phyloP scores from a whole-genome alignment of 306 rosid species.

The Arachis hypogaea region DNA sequence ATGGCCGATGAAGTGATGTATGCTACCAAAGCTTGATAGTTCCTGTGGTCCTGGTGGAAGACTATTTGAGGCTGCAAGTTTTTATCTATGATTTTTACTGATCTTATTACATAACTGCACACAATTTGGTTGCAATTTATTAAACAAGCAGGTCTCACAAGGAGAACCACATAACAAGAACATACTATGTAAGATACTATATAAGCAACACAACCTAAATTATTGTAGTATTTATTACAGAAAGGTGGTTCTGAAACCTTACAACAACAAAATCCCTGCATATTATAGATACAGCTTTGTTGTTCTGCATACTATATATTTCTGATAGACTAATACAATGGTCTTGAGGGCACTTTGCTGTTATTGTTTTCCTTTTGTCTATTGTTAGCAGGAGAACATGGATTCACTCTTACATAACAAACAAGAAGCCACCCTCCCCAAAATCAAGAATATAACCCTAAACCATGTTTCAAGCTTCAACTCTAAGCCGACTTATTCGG shows the following conservation, averaged over 20 bases:
- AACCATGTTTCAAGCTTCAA: background rate
- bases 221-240: background rate
- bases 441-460: background rate
- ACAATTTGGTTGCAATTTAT: conserved; percentile 11
- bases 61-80: background rate
- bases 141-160: background rate
- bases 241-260: conserved; percentile 19
- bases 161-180: conserved; percentile 8
- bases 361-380: conserved; percentile 15
- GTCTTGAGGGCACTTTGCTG: conserved; percentile 20
- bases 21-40: conserved; percentile 40
- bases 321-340: background rate
- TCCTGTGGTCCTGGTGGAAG: conserved; percentile 42
- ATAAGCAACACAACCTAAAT: background rate
- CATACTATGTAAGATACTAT: background rate
- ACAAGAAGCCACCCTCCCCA: conserved; percentile 26
- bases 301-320: conserved; percentile 8
- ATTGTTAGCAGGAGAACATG: conserved; percentile 51
- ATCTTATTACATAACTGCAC: background rate
- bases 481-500: conserved; percentile 40
- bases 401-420: conserved; percentile 53
- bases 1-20: conserved; percentile 37
- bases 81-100: background rate
- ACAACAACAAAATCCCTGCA: conserved; percentile 15
- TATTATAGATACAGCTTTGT: conserved; percentile 7